A percentile compares a stretch with the other conserved stretches of the same genome.
Evolutionary conservation across 352 stramenopile species (phyloP).

Genomic region (Phytophthora cactorum): DNA sequence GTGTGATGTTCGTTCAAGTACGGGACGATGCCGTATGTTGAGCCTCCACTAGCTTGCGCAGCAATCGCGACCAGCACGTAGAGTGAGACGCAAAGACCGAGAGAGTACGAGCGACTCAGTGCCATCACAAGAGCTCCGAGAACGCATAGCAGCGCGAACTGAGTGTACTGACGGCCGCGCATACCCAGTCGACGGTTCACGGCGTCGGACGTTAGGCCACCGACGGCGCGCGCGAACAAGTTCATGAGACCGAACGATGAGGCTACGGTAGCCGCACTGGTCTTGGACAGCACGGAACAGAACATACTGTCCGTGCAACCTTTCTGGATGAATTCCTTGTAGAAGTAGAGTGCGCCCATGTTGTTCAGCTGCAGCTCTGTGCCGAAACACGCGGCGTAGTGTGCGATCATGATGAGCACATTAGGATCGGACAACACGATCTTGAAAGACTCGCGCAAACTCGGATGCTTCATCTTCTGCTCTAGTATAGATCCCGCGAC

Average conservation of each 20-base stretch:
- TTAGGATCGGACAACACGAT: conserved; percentile 87
- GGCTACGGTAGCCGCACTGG: conserved; percentile 82
- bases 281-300: conserved; percentile 58
- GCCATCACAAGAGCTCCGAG: conserved; percentile 87
- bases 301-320: conserved; percentile 42
- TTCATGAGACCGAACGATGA: conserved; percentile 96
- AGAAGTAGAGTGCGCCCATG: conserved; percentile 93
- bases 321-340: conserved; percentile 81
- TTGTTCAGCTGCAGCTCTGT: conserved; percentile 97
- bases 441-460: conserved; percentile 47
- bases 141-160: conserved; percentile 76
- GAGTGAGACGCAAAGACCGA: conserved; percentile 75
- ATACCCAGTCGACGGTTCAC: conserved; percentile 86
- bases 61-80: conserved; percentile 93
- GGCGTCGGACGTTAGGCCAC: conserved; percentile 86
- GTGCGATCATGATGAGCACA: conserved; percentile 91
- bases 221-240: conserved; percentile 90
- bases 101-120: conserved; percentile 76
- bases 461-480: conserved; percentile 11
- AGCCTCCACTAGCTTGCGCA: conserved; percentile 81
- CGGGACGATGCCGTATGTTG: conserved; percentile 69
- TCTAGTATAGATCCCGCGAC: background rate
- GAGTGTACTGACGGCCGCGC: conserved; percentile 84
- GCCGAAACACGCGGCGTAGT: conserved; percentile 94
- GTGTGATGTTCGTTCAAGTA: conserved; percentile 70